Evolutionary conservation across 129 eudicot genomes (phyloP).

Genomic region (Helianthus tuberosus): DNA sequence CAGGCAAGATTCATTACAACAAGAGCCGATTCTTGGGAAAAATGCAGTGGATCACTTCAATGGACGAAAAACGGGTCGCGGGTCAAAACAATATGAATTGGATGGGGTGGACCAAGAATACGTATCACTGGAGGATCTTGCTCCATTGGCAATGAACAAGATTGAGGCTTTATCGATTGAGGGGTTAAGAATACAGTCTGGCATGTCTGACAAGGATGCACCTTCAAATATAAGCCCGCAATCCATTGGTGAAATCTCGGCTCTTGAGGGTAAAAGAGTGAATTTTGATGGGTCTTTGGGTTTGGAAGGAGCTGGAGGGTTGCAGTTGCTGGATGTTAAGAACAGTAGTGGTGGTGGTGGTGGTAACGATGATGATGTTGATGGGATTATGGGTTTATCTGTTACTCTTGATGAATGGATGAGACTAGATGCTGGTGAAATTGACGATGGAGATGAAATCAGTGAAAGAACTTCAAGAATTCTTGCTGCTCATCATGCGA

Average conservation of each 20-base stretch:
- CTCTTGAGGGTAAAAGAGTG: slow-evolving; percentile 59
- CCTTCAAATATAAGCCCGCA: slow-evolving; percentile 66
- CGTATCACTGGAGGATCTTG: slow-evolving; percentile 78
- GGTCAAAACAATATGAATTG: slow-evolving; percentile 39
- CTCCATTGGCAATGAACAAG: slow-evolving; percentile 85
- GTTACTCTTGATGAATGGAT: slow-evolving; percentile 94
- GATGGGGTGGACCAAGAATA: slow-evolving; percentile 48
- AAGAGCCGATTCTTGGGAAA: too few relatives aligned
- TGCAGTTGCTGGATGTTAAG: slow-evolving; percentile 76
- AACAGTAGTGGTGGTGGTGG: slow-evolving; percentile 33
- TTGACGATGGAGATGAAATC: slow-evolving; percentile 65
- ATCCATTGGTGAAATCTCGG: slow-evolving; percentile 61
- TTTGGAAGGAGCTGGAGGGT: slow-evolving; percentile 76
- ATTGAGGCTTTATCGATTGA: slow-evolving; percentile 86
- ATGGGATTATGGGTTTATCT: slow-evolving; percentile 83
- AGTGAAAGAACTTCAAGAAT: slow-evolving; percentile 84
- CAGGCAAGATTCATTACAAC: too few relatives aligned
- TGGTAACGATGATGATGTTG: slow-evolving; percentile 45
- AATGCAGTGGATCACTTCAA: not conserved
- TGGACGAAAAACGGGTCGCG: not conserved
- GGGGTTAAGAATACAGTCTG: slow-evolving; percentile 94
- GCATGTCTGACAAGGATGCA: slow-evolving; percentile 78
- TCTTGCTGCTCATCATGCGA: slow-evolving; percentile 96
- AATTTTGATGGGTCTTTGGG: slow-evolving; percentile 58
- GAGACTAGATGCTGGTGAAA: slow-evolving; percentile 88